Percentiles rank a stretch among this genome's conserved stretches.
Conservation (phyloP, 495 filamentous ascomycete species). For the Arthonia radiata region DNA sequence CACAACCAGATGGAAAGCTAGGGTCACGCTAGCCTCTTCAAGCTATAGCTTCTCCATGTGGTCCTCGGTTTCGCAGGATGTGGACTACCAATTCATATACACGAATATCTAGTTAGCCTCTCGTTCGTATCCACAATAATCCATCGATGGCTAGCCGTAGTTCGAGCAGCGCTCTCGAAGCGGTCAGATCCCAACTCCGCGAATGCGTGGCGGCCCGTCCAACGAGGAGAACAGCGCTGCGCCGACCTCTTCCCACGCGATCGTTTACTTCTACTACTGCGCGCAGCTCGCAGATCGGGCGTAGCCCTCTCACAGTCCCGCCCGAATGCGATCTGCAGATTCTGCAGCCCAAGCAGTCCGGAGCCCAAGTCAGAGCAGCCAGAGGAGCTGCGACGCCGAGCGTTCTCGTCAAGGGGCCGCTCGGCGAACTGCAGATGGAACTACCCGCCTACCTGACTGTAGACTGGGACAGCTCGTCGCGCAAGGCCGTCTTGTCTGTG, state of each 20-base stretch:
- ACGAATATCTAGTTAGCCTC: no score
- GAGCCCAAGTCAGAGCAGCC: slow-evolving; percentile 21
- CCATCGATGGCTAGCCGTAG: no score
- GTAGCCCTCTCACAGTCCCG: slow-evolving; percentile 57
- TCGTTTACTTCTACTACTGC: not conserved
- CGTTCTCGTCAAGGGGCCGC: slow-evolving; percentile 48
- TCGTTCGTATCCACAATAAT: no score
- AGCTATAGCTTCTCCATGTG: no score
- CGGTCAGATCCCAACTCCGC: no score
- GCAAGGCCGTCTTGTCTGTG: slow-evolving; percentile 40
- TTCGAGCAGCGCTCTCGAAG: no score
- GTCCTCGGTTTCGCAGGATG: no score
- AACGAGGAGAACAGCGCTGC: slow-evolving; percentile 14
- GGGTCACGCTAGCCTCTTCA: no score
- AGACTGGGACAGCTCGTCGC: slow-evolving; percentile 29
- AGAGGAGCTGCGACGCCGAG: slow-evolving; percentile 29
- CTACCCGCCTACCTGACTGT: slow-evolving; percentile 53
- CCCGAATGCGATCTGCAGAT: slow-evolving; percentile 49
- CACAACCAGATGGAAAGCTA: slow-evolving; percentile 1
- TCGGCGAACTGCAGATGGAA: slow-evolving; percentile 34
- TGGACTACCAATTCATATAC: no score
- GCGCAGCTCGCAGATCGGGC: slow-evolving; percentile 49
- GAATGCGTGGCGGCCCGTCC: no score
- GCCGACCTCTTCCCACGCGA: slow-evolving; percentile 7
- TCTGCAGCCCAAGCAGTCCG: slow-evolving; percentile 28